Evolutionary conservation across 345 rosid genomes (phyloP).

Genomic region (Gynandropsis gynandra): DNA sequence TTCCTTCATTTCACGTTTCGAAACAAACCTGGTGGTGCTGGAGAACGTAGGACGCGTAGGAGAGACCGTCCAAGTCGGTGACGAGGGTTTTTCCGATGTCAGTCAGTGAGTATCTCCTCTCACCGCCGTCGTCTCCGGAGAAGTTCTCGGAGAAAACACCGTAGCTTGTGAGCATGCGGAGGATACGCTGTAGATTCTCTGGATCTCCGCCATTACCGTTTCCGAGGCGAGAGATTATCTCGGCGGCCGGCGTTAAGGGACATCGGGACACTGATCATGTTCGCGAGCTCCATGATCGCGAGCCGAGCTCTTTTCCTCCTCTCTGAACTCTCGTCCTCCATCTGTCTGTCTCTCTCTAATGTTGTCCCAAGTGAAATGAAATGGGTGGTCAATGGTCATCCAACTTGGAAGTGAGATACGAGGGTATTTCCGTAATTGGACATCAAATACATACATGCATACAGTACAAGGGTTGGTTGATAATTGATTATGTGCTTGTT

Average conservation of each 20-base stretch:
- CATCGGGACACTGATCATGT: conserved; percentile 95
- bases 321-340: conserved; percentile 48
- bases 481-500: too few species aligned
- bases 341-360: conserved; percentile 1
- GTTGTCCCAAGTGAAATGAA: neutral
- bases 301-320: conserved; percentile 51
- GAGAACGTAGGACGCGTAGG: conserved; percentile 72
- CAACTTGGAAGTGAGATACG: neutral
- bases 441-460: too few species aligned
- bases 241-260: conserved; percentile 68
- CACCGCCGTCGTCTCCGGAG: conserved; percentile 11
- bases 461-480: too few species aligned
- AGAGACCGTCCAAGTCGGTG: conserved; percentile 59
- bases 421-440: neutral
- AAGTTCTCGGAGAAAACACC: conserved; percentile 67
- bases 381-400: neutral
- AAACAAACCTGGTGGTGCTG: conserved; percentile 76
- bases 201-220: conserved; percentile 39
- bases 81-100: conserved; percentile 75
- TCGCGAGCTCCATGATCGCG: conserved; percentile 67
- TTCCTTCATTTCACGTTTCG: too few species aligned
- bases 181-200: conserved; percentile 75
- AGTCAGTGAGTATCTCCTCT: conserved; percentile 58
- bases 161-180: conserved; percentile 78
- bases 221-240: conserved; percentile 52